These are phyloP conservation scores for Clonostachys rhizophaga DNA, from an alignment of 2,329 filamentous ascomycete genomes.

Conservation along the genomic window DNA sequence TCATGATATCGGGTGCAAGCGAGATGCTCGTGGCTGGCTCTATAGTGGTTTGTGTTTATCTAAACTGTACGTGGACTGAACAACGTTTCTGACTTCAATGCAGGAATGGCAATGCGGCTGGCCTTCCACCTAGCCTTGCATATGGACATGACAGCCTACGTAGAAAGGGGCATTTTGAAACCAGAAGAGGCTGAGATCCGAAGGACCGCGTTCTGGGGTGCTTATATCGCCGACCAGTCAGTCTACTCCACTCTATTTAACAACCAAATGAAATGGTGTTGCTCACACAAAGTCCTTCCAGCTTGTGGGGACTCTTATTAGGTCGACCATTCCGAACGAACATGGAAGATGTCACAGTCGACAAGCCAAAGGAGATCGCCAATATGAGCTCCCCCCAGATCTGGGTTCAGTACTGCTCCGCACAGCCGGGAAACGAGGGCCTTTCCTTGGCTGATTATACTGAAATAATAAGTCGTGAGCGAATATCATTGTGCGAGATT, in stretches of 20 bases:
- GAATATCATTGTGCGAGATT: background rate
- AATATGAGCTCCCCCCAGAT: slow-evolving; percentile 4
- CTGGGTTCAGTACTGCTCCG: background rate
- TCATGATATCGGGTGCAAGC: slow-evolving; percentile 15
- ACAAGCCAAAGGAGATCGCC: slow-evolving; percentile 9
- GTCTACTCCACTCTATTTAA: background rate
- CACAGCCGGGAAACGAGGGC: background rate
- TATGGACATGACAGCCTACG: slow-evolving; percentile 14
- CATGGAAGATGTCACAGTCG: slow-evolving; percentile 15
- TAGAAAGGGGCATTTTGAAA: slow-evolving; percentile 11
- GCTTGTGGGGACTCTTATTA: slow-evolving; percentile 16
- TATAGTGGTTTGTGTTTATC: slow-evolving; percentile 11
- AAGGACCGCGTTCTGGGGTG: slow-evolving; percentile 19
- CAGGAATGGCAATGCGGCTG: slow-evolving; percentile 18
- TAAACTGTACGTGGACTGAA: background rate
- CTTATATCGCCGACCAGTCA: slow-evolving; percentile 19
- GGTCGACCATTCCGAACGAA: slow-evolving; percentile 16
- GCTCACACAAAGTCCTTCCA: background rate
- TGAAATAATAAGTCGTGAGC: background rate
- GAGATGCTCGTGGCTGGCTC: slow-evolving; percentile 16
- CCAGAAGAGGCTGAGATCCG: slow-evolving; percentile 16
- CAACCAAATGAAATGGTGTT: no score
- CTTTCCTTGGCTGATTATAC: background rate
- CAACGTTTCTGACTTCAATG: slow-evolving; percentile 11
- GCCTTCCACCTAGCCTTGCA: slow-evolving; percentile 16